phyloP scores from a whole-genome alignment of 2,329 filamentous ascomycete genomes.

The Aspergillus sergii region DNA sequence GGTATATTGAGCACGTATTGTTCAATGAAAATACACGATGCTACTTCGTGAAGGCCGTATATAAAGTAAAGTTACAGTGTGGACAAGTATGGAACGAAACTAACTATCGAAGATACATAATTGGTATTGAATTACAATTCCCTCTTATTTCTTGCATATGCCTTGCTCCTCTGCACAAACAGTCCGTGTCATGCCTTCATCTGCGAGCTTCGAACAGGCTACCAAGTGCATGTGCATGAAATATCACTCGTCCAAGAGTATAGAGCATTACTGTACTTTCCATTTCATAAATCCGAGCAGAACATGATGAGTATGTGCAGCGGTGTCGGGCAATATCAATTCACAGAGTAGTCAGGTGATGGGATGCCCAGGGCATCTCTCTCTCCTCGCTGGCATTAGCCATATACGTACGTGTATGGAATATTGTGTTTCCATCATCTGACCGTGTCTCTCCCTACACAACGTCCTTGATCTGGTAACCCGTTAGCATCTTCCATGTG shows the following conservation, averaged over 20 bases:
- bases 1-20: no score
- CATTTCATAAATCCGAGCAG: neutral
- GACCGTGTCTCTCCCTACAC: neutral
- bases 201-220: neutral
- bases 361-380: neutral
- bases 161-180: neutral
- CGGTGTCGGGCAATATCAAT: neutral
- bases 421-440: neutral
- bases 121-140: neutral
- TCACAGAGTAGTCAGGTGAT: neutral
- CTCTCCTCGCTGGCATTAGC: neutral
- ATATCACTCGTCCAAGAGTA: neutral
- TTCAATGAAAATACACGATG: no score
- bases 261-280: neutral
- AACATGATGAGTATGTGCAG: neutral
- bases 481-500: neutral
- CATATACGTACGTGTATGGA: neutral
- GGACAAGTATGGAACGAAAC: neutral
- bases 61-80: neutral
- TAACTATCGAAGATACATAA: neutral
- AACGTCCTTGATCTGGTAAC: neutral
- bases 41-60: no score
- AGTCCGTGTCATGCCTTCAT: neutral
- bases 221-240: neutral
- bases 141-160: neutral